phyloP scores from a whole-genome alignment of 2,329 filamentous ascomycete genomes.

The Trichoderma sp. region DNA sequence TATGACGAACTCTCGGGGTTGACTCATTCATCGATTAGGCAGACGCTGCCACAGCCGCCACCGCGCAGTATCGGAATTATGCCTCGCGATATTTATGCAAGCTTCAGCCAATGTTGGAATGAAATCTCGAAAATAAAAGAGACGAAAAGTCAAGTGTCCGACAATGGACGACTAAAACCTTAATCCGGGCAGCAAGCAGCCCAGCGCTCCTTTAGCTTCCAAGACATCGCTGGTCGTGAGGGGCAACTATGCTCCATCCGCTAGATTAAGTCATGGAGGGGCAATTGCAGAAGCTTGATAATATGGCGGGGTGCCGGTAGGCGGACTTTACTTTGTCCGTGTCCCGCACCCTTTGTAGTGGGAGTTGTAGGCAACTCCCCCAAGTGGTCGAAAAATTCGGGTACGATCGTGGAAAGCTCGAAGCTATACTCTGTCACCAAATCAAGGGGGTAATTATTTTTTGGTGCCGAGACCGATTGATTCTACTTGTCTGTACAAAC shows the following conservation, averaged over 20 bases:
- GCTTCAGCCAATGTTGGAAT: not conserved
- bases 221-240: constrained; percentile 12
- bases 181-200: not conserved
- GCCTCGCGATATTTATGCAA: not conserved
- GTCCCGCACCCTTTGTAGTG: constrained; percentile 33
- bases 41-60: not conserved
- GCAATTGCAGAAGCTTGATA: constrained; percentile 21
- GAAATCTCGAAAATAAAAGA: not conserved
- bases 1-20: constrained; percentile 12
- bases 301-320: constrained; percentile 27
- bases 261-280: constrained; percentile 28
- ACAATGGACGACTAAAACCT: not conserved
- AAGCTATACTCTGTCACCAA: constrained; percentile 37
- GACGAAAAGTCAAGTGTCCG: not conserved
- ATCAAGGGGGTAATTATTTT: constrained; percentile 31
- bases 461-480: constrained; percentile 19
- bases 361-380: constrained; percentile 33
- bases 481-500: constrained; percentile 30
- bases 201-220: not conserved
- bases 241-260: constrained; percentile 31
- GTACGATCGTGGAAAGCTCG: constrained; percentile 34
- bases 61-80: not conserved
- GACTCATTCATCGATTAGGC: constrained; percentile 17
- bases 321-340: constrained; percentile 41
- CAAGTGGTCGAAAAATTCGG: constrained; percentile 40